Evolutionary conservation across 345 rosid genomes (phyloP), one percentile per base, ranked within the genome.

Genomic region (Turnera subulata): DNA sequence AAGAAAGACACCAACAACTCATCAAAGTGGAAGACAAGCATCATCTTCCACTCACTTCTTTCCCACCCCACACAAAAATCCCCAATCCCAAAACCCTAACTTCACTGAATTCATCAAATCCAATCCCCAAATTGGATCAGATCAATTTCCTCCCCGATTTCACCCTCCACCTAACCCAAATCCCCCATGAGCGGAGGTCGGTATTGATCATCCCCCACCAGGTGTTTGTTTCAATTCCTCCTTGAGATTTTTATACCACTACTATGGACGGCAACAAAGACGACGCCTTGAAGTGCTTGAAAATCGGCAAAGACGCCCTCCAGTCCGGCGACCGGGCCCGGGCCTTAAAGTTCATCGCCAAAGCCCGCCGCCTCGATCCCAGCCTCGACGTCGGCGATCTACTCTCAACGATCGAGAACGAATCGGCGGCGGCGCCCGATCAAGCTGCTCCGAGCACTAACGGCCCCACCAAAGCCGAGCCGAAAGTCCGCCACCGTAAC

Each of bases 321-420:
- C 70, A 83, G 58, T 68, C 89, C 0, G 97, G 97, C 33, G 95
- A 93, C 71, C 84, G 77, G 29, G 53, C 76, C 39, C 97, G 97
- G 25, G 97, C 96, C 32, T 63, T 81, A 23, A 93, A 86, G 64
- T 93, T 89, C 76, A 52, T 93, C 33, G 44, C 57, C 25, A 93
- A 93, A 78, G 99, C 99, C 52, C 94, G 88, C 44, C 98, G 97
- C 39, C 95, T 92, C 22, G 98, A 92, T 53, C 98, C 97, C 0
- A 35, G 75, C 49, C 83, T 89, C 39, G 72, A 77, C 0, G 67
- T 89, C 18, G 89, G 78, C 22, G 82, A 86, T 78, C 80, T 92
- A 53, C 48, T 78, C 13, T 82, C 93, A 6, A 62, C 66, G 58
- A 63, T 75, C 0, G 73, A 72, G n/a, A 65, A 52, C 11, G 70